phyloP scores from a whole-genome alignment of 2,329 filamentous ascomycete species.

The Trichoderma aggressivum region DNA sequence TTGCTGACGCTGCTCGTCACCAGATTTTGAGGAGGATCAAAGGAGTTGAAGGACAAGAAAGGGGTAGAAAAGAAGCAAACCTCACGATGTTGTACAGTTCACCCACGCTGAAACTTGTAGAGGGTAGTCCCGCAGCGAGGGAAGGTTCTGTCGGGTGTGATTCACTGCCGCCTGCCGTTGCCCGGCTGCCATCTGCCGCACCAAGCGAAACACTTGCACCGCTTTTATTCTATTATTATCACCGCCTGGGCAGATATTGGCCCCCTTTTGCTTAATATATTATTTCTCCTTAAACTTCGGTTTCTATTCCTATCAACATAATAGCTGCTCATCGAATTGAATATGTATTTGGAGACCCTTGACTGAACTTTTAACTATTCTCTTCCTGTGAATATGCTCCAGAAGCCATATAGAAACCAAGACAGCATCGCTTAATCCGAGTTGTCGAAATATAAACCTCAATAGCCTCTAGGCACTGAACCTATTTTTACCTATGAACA shows the following conservation, averaged over 20 bases:
- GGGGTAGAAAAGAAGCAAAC: not conserved
- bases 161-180: constrained; percentile 7
- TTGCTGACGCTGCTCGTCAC: not conserved
- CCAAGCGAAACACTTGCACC: not conserved
- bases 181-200: not conserved
- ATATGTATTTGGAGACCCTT: too few relatives aligned
- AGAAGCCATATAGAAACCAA: too few relatives aligned
- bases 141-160: not conserved
- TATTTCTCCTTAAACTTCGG: too few relatives aligned
- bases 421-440: too few relatives aligned
- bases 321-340: too few relatives aligned
- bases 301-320: too few relatives aligned
- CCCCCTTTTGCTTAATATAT: not conserved
- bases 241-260: not conserved
- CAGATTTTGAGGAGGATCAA: not conserved
- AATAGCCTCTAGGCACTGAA: too few relatives aligned
- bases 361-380: too few relatives aligned
- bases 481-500: too few relatives aligned
- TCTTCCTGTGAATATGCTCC: too few relatives aligned
- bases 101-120: not conserved
- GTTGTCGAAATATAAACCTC: too few relatives aligned
- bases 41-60: not conserved
- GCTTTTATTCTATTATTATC: not conserved
- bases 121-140: not conserved
- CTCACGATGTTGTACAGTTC: not conserved